Base-by-base conservation (phyloP, 345 rosid genomes). In the Melastoma malabathricum region DNA sequence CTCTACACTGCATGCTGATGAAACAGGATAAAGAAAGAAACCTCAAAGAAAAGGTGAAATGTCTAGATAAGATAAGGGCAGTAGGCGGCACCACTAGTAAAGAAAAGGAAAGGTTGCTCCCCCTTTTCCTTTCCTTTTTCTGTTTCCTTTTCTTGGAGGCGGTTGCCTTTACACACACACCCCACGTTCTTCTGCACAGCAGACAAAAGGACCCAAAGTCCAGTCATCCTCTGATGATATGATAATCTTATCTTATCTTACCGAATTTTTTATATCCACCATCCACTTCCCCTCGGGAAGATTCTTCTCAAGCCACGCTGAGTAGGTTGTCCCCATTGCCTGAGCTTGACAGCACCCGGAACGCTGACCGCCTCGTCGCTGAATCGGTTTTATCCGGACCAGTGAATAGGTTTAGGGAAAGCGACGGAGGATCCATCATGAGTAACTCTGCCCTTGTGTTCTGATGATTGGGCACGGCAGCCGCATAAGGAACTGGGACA, bases 301-400 rank as follows among this genome's bases (percentile, higher is more conserved):
- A 31, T 47, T 18, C 51, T 75, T 67, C 25, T 22, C 25, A 83
- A 52, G 84, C 84, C 58, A 83, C 87, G 48, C 75, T 72, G 55
- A 83, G 82, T 64, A 71, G 76, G 76, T 65, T 72, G 18, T 81
- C 96, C 55, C 83, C 90, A 55, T 68, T 80, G 55, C 59, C 66
- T 67, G 79, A 74, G 68, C 72, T 61, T 17, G 73, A 54, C 78
- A 72, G 60, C 57, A 44, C 63, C 78, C 72, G 76, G 61, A 74
- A 77, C 38, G 74, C 70, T 0, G 79, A 63, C 58, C 63, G 74
- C 68, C 68, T 70, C 0, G 78, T 46, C 0, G 77, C 60, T 8
- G 82, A 18, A 13, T 72, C 85, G n/a, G 64, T 72, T 49, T 62
- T 70, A 64, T 70, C 72, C 1, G 78, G 68, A 8, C 72, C 70